Evolutionary conservation across 1,139 yeast genomes (phyloP).

Genomic region (Candida labiduridarum): DNA sequence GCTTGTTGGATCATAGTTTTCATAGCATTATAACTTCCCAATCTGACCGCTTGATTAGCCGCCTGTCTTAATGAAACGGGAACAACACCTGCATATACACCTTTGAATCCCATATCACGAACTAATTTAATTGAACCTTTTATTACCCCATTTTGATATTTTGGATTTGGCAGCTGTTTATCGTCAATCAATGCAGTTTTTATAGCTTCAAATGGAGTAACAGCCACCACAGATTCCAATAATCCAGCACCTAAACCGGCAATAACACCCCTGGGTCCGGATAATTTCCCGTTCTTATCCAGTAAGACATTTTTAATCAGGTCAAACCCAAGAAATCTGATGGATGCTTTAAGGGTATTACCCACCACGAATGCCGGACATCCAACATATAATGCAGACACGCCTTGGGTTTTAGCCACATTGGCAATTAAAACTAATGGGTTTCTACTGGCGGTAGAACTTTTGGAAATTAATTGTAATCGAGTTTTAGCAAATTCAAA

Average conservation of each 20-base stretch:
- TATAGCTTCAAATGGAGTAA: constrained; percentile 96
- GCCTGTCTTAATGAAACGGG: constrained; percentile 97
- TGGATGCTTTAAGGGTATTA: constrained; percentile 93
- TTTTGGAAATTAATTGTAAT: constrained; percentile 77
- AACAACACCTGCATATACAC: constrained; percentile 84
- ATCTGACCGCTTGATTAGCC: constrained; percentile 89
- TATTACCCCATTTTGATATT: constrained; percentile 68
- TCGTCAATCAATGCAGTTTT: constrained; percentile 96
- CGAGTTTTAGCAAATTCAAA: constrained; percentile 97
- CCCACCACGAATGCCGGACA: constrained; percentile 97
- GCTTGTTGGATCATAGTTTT: constrained; percentile 80
- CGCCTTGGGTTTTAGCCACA: constrained; percentile 78
- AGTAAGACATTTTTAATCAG: constrained; percentile 73
- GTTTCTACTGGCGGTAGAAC: constrained; percentile 70
- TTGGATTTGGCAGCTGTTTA: constrained; percentile 73
- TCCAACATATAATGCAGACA: constrained; percentile 84
- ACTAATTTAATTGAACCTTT: constrained; percentile 66
- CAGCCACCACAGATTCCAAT: constrained; percentile 87
- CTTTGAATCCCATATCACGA: constrained; percentile 76
- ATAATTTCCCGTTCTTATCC: constrained; percentile 83
- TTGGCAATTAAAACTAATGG: constrained; percentile 80
- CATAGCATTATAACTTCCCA: constrained; percentile 90
- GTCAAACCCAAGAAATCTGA: constrained; percentile 91
- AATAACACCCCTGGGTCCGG: constrained; percentile 87
- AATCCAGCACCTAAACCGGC: constrained; percentile 98